These are phyloP conservation scores for Martensiomyces pterosporus DNA, from an alignment of 192 early-diverging fungal genomes.

Conservation along the genomic window DNA sequence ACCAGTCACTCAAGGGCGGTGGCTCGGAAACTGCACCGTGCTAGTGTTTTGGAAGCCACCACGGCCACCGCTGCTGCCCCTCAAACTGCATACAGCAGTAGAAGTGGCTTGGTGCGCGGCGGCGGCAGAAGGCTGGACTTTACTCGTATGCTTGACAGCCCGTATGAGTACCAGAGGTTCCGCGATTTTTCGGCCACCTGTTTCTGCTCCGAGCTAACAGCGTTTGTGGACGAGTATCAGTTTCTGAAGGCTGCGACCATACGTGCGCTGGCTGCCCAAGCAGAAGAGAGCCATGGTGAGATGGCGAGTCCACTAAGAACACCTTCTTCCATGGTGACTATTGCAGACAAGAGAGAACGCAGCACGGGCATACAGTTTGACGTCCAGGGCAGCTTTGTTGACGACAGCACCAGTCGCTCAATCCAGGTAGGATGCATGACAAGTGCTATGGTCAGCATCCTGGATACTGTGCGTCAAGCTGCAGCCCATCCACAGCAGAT, in stretches of 20 bases:
- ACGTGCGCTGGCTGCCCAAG: constrained; percentile 26
- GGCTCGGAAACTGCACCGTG: constrained; percentile 38
- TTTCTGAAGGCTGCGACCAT: constrained; percentile 35
- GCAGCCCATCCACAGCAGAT: too few species aligned
- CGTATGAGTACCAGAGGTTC: constrained; percentile 44
- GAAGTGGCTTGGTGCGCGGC: constrained; percentile 9
- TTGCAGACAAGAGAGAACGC: too few species aligned
- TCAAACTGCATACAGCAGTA: constrained; percentile 1
- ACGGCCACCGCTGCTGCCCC: constrained; percentile 17
- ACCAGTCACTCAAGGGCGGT: constrained; percentile 31
- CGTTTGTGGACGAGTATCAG: constrained; percentile 47
- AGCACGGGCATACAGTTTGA: too few species aligned
- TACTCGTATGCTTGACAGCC: constrained; percentile 28
- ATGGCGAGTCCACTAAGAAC: too few species aligned
- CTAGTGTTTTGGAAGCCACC: constrained; percentile 20
- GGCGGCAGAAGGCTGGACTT: constrained; percentile 42
- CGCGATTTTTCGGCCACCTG: constrained; percentile 48
- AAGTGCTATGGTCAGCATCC: too few species aligned
- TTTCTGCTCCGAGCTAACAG: constrained; percentile 48
- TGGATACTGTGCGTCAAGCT: too few species aligned
- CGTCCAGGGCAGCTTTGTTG: too few species aligned
- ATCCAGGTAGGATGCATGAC: too few species aligned
- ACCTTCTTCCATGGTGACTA: too few species aligned
- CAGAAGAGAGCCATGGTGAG: too few species aligned
- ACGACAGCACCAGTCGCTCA: too few species aligned